Percentiles rank a stretch among this genome's conserved stretches.
phyloP scores from a whole-genome alignment of 208 protist species.

The Trypanosoma congolense region DNA sequence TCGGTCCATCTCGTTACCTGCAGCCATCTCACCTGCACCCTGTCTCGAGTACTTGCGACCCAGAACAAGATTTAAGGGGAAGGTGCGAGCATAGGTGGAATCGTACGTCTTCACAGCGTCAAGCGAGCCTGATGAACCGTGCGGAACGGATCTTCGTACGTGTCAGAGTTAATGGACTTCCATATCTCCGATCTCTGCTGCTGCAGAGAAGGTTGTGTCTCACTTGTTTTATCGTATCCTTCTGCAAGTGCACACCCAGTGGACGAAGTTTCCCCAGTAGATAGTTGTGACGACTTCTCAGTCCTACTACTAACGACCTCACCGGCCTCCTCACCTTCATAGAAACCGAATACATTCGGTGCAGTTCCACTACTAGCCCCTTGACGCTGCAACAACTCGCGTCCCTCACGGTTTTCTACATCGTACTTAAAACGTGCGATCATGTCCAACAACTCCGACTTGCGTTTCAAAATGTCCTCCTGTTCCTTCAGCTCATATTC shows the following conservation, averaged over 20 bases:
- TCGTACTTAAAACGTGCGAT: conserved; percentile 61
- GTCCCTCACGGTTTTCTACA: conserved; percentile 71
- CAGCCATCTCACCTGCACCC: conserved; percentile 53
- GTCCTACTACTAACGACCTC: not conserved
- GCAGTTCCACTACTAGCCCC: conserved; percentile 1
- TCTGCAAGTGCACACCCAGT: not conserved
- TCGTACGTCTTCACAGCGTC: conserved; percentile 72
- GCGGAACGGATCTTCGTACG: conserved; percentile 69
- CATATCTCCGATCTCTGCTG: conserved; percentile 47
- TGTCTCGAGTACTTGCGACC: conserved; percentile 66
- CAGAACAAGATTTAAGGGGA: conserved; percentile 47
- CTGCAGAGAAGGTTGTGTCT: not conserved
- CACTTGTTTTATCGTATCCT: not conserved
- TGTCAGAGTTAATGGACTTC: conserved; percentile 50
- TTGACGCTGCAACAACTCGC: conserved; percentile 42
- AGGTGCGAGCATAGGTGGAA: conserved; percentile 47
- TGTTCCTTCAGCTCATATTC: conserved; percentile 70
- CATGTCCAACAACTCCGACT: conserved; percentile 52
- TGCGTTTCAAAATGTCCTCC: conserved; percentile 41
- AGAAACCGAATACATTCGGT: conserved; percentile 68
- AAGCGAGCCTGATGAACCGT: conserved; percentile 83
- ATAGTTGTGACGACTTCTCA: too few species aligned
- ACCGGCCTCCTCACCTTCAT: conserved; percentile 40
- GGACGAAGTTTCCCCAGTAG: too few species aligned
- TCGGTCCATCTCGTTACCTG: conserved; percentile 64